Evolutionary conservation across 257 asterid genomes (phyloP), one percentile per base, ranked within the genome.

Genomic region (Salvia rosmarinus): DNA sequence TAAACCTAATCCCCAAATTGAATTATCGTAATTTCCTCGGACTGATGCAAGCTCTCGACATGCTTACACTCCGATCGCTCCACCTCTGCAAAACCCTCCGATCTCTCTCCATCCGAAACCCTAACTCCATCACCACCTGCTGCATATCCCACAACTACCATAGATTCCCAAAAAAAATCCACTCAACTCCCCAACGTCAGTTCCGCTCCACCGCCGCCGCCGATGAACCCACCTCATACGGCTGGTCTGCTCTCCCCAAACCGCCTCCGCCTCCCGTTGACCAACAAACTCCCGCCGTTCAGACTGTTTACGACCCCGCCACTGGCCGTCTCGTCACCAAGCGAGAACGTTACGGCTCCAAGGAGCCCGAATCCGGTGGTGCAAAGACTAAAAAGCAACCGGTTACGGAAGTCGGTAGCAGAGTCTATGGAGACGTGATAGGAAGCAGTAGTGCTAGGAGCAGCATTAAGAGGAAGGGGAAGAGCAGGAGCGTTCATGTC

Each of bases 401-500:
- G 47, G 47, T 21, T 39, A 6, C 16, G 28, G 87, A 86, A 20
- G 80, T 68, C 35, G 85, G 84, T 0, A 71, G 64, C 62, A 81
- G 84, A 79, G 83, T 76, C 17, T 87, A 83, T 57, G 89, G 88
- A 64, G 92, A 87, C 47, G 78, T 82, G 28, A 68, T 74, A 10
- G 90, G 89, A 66, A 74, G 78, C 75, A 78, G 79, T 25, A 72
- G 80, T 32, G 80, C 54, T 32, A 60, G 86, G 69, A 77, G 79
- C 32, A 61, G 58, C 75, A 74, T 75, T 0, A 87, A 75, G 81
- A 84, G 65, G 85, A 87, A 85, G 70, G 96, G n/a, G 73, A 94
- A 86, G 84, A 76, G 62, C 44, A 88, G 74, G 85, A 80, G 78
- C 17, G 85, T 83, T 25, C 77, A 81, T 78, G 99, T 94, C 13